Evolutionary conservation across 2,329 filamentous ascomycete genomes (phyloP).

Genomic region (Uncinocarpus reesii): DNA sequence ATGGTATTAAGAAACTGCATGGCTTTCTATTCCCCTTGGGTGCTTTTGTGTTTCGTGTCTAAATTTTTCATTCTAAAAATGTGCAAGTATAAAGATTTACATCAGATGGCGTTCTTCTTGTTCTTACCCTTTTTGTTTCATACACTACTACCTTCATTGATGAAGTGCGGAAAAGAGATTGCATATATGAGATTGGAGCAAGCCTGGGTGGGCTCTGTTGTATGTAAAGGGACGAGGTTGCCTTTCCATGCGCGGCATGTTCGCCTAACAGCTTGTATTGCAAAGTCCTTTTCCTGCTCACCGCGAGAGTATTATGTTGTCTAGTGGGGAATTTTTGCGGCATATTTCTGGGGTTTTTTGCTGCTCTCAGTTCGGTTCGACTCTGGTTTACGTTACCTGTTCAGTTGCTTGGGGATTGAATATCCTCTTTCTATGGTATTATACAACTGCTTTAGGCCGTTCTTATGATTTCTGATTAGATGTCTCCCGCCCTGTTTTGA

Average conservation of each 20-base stretch:
- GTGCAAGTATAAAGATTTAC: conserved; percentile 9
- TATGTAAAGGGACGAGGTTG: no score
- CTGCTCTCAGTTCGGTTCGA: no score
- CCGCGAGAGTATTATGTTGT: not conserved
- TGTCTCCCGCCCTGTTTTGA: no score
- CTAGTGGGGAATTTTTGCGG: conserved; percentile 1
- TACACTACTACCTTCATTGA: not conserved
- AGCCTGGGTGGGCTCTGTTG: no score
- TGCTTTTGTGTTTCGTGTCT: not conserved
- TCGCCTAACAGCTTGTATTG: no score
- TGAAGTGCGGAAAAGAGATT: not conserved
- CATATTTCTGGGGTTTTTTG: conserved; percentile 1
- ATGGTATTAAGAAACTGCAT: conserved; percentile 10
- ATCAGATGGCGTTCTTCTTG: not conserved
- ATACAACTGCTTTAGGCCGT: no score
- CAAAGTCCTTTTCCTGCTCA: not conserved
- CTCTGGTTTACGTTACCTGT: not conserved
- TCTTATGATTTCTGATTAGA: no score
- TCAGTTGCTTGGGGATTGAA: not conserved
- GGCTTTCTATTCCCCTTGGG: not conserved
- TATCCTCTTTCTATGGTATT: no score
- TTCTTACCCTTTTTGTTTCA: not conserved
- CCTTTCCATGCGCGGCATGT: no score
- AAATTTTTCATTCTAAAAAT: conserved; percentile 1
- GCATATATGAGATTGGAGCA: no score